These are phyloP conservation scores for Durusdinium trenchii DNA, from an alignment of 73 alveolate species.

Conservation along the genomic window DNA sequence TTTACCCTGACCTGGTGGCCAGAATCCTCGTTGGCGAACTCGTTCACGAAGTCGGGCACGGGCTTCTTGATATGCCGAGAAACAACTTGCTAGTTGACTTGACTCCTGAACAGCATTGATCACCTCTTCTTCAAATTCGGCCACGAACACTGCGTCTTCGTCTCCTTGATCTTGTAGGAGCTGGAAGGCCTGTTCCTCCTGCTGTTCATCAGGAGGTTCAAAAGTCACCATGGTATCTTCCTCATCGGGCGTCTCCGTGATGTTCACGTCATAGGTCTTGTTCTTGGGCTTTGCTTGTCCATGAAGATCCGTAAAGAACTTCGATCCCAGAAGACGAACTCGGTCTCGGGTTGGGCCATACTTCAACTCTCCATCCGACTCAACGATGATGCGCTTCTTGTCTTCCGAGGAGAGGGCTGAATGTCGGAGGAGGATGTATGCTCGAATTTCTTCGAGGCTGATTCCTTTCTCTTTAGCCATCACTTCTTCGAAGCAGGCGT, in stretches of 20 bases:
- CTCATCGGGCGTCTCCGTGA: neutral
- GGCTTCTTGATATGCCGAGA: too few species aligned
- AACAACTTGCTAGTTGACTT: neutral
- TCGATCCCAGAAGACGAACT: neutral
- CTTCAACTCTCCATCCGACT: neutral
- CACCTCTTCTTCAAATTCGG: neutral
- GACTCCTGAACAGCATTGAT: neutral
- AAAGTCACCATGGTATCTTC: neutral
- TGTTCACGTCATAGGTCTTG: neutral
- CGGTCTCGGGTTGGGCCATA: neutral
- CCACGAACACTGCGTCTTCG: constrained; percentile 4
- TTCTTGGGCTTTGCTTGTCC: neutral
- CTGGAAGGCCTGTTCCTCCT: neutral
- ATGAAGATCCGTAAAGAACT: neutral
- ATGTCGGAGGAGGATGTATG: neutral
- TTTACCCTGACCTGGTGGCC: neutral
- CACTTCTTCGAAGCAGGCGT: neutral
- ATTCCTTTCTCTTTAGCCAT: neutral
- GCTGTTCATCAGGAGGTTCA: neutral
- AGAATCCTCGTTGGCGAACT: neutral
- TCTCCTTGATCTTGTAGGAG: neutral
- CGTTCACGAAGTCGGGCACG: neutral
- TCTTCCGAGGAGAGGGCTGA: neutral
- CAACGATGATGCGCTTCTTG: neutral
- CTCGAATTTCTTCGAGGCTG: neutral